These are phyloP conservation scores for Apiotrichum gracile DNA, from an alignment of 1,284 basidiomycete species.

Conservation along the genomic window DNA sequence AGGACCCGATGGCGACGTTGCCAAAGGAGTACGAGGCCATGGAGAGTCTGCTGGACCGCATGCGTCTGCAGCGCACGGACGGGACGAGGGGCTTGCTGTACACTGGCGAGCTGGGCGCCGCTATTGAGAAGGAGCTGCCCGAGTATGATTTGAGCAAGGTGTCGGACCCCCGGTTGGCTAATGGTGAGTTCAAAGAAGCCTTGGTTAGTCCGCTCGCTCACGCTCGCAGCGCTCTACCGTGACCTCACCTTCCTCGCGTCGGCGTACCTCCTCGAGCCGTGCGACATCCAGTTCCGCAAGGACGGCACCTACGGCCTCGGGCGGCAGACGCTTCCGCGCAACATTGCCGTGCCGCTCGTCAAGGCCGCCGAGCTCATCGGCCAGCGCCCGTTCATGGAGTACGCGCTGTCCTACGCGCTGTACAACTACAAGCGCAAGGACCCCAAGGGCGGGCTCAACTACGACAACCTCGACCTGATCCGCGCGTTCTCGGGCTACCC, in stretches of 20 bases:
- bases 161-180: slow-evolving; percentile 6
- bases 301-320: slow-evolving; percentile 17
- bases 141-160: slow-evolving; percentile 16
- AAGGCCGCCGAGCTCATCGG: slow-evolving; percentile 14
- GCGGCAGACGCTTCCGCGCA: slow-evolving; percentile 16
- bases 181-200: slow-evolving; percentile 3
- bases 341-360: slow-evolving; percentile 17
- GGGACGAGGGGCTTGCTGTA: slow-evolving; percentile 11
- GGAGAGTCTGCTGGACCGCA: slow-evolving; percentile 16
- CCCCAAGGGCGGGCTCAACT: slow-evolving; percentile 9
- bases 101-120: slow-evolving; percentile 15
- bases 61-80: slow-evolving; percentile 12
- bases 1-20: slow-evolving; percentile 12
- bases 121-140: slow-evolving; percentile 12
- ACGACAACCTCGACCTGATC: slow-evolving; percentile 18
- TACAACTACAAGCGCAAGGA: slow-evolving; percentile 20
- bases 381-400: slow-evolving; percentile 21
- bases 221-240: slow-evolving; percentile 14
- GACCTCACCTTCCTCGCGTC: slow-evolving; percentile 18
- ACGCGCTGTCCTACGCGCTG: slow-evolving; percentile 18
- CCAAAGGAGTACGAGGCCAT: slow-evolving; percentile 17
- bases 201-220: not conserved
- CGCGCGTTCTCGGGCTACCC: slow-evolving; percentile 18
- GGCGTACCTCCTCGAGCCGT: slow-evolving; percentile 19
- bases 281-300: slow-evolving; percentile 17